Conservation (phyloP, 1,284 basidiomycete species). For the Cerioporus squamosus region DNA sequence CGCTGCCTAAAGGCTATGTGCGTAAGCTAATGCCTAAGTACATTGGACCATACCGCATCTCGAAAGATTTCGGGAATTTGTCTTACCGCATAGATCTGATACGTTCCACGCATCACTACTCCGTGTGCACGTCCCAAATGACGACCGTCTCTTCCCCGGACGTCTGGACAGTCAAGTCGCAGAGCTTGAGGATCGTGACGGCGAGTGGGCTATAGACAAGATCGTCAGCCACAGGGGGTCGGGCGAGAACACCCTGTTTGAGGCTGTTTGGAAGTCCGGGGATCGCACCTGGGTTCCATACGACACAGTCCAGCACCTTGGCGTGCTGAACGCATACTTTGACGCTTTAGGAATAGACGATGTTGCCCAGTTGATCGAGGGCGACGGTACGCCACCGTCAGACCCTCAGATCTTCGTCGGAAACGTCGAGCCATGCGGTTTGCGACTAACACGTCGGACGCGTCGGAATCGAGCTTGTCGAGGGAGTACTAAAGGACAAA, state of each 20-base stretch:
- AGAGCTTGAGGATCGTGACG: neutral
- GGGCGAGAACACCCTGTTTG: constrained; percentile 28
- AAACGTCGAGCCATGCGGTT: no score
- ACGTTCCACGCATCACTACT: constrained; percentile 38
- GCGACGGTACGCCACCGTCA: no score
- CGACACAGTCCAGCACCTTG: neutral
- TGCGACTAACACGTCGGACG: no score
- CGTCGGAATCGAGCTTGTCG: no score
- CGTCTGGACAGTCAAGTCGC: constrained; percentile 17
- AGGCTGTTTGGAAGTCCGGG: constrained; percentile 37
- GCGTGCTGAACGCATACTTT: no score
- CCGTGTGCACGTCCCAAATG: constrained; percentile 29
- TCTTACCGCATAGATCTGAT: constrained; percentile 28
- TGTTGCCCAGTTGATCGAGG: no score
- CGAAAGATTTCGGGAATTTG: neutral
- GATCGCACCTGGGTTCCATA: constrained; percentile 38
- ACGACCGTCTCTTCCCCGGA: constrained; percentile 35
- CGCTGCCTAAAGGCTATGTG: constrained; percentile 24
- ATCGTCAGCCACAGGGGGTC: constrained; percentile 28
- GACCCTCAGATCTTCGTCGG: no score
- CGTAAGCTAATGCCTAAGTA: constrained; percentile 34
- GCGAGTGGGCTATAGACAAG: constrained; percentile 11
- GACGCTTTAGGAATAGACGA: no score
- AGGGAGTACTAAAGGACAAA: no score
- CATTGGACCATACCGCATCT: constrained; percentile 29